Evolutionary conservation across 306 rosid genomes (phyloP), one percentile per base, ranked within the genome.

Genomic region (Styphnolobium japonicum): DNA sequence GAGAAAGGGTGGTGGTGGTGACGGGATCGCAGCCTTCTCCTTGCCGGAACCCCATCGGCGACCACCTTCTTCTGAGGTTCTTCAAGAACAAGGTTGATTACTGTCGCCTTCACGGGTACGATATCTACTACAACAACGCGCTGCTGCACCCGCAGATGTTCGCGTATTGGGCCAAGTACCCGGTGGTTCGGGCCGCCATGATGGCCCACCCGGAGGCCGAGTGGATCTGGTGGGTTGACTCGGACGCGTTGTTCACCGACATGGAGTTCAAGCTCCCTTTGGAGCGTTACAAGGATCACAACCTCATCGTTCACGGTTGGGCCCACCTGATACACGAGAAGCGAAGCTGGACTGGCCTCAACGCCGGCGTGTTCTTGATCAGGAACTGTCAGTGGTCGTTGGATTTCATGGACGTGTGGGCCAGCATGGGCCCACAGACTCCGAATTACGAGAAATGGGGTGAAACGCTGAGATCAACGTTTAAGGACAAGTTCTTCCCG

Each of bases 211-310:
- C 97, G 4, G 98, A 90, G 52, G 94, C 85, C 46, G 98, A 95
- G 86, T 95, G 98, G 98, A 91, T 95, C 87, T 95, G 92, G 94
- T 95, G 99, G 99, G 92, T 95, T 2, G 99, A 93, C 88, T 92
- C 98, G 43, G 98, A 92, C 88, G 98, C 98, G 5, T 15, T 86
- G 82, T 86, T 95, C 85, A 90, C 98, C 56, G 96, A 92, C 86
- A 90, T 95, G 94, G 98, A 92, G 3, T 95, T 92, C 87, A 87
- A 84, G 76, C 88, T 88, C 0, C 98, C 98, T 0, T 0, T 95
- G 1, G 75, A 85, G 0, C 85, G 91, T 11, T 92, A 92, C 96
- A 89, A 70, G 49, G 57, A 82, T 0, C 86, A 91, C 77, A 90
- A 90, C 84, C 90, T 95, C 0, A 49, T 95, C 11, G 90, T 88